Evolutionary conservation across 139 green algal genomes (phyloP).

Genomic region (Tetraselmis striata): DNA sequence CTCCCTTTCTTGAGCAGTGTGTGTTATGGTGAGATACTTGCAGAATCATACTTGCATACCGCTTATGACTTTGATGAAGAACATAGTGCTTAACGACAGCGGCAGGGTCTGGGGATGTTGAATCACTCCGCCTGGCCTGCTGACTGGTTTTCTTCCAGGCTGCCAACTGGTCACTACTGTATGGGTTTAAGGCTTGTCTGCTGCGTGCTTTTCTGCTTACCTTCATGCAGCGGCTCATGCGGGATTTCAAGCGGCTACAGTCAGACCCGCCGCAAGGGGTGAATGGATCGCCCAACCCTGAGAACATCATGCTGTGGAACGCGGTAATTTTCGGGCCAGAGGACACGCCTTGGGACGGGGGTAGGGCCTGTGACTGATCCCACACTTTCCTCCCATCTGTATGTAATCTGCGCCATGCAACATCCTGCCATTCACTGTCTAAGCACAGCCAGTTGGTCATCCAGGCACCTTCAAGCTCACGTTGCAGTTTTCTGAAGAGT

Average conservation of each 20-base stretch:
- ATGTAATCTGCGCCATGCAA: too few relatives aligned
- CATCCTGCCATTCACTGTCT: too few relatives aligned
- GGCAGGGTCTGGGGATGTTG: neutral
- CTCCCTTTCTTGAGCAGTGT: too few relatives aligned
- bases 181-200: neutral
- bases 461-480: slow-evolving; percentile 92
- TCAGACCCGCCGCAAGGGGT: slow-evolving; percentile 91
- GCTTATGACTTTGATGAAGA: too few relatives aligned
- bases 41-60: too few relatives aligned
- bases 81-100: too few relatives aligned
- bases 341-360: slow-evolving; percentile 92
- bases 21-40: too few relatives aligned
- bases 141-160: neutral
- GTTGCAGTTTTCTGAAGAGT: slow-evolving; percentile 94
- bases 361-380: too few relatives aligned
- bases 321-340: slow-evolving; percentile 99
- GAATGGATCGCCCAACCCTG: slow-evolving; percentile 79
- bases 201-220: neutral
- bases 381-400: too few relatives aligned
- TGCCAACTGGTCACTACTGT: too few relatives aligned
- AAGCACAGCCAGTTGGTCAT: too few relatives aligned
- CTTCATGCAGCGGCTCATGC: slow-evolving; percentile 68
- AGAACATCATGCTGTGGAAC: slow-evolving; percentile 99
- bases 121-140: neutral
- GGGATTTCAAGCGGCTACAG: slow-evolving; percentile 86